These are phyloP conservation scores for Trichocladium uniseriatum DNA, from an alignment of 495 filamentous ascomycete genomes.

Conservation along the genomic window DNA sequence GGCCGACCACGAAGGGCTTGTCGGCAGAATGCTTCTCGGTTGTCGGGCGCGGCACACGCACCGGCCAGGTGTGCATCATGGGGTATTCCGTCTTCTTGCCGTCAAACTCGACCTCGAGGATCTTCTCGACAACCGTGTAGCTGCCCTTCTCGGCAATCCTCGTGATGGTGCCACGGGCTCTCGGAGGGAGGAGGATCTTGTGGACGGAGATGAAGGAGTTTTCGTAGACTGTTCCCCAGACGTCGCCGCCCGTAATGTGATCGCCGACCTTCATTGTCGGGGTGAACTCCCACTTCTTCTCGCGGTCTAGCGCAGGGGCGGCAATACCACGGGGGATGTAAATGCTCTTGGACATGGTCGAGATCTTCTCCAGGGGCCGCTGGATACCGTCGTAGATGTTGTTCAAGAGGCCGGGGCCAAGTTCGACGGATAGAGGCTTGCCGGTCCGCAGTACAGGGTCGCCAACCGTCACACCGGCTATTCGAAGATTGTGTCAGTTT, in stretches of 20 bases:
- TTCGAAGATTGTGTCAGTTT: conserved; percentile 4
- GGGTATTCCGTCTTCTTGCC: conserved; percentile 83
- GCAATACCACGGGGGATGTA: conserved; percentile 94
- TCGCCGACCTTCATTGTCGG: conserved; percentile 88
- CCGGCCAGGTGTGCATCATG: conserved; percentile 99
- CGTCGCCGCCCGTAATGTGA: conserved; percentile 90
- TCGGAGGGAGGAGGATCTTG: conserved; percentile 88
- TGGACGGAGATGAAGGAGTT: conserved; percentile 93
- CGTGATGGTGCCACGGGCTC: conserved; percentile 85
- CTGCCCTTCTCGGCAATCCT: conserved; percentile 76
- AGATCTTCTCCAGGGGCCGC: conserved; percentile 79
- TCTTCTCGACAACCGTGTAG: conserved; percentile 90
- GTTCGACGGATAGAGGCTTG: conserved; percentile 93
- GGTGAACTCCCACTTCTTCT: conserved; percentile 91
- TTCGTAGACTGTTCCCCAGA: conserved; percentile 89
- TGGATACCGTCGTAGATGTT: conserved; percentile 99
- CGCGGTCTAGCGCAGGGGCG: conserved; percentile 78
- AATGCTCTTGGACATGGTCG: conserved; percentile 67
- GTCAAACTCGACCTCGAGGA: conserved; percentile 94
- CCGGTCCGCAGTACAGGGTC: conserved; percentile 85
- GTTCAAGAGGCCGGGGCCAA: conserved; percentile 94
- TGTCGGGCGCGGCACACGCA: conserved; percentile 84
- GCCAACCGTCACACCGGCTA: conserved; percentile 91
- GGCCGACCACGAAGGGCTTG: conserved; percentile 87
- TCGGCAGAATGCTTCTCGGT: conserved; percentile 83